phyloP scores from a whole-genome alignment of 2,329 filamentous ascomycete species.

The Cladophialophora exuberans region DNA sequence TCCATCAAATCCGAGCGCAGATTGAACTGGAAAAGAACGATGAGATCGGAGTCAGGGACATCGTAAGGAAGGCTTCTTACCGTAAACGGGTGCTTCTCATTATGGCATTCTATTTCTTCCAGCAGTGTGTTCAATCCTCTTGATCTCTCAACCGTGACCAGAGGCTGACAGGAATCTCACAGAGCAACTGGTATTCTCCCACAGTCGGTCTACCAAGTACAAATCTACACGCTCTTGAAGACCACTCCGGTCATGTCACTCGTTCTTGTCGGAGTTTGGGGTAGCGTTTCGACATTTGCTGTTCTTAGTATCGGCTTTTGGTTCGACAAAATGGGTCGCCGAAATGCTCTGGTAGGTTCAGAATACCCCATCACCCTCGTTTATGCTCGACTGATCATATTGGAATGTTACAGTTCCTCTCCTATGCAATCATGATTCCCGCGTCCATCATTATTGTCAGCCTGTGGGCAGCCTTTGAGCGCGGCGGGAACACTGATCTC shows the following conservation, averaged over 20 bases:
- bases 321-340: conserved; percentile 17
- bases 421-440: conserved; percentile 14
- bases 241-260: conserved; percentile 12
- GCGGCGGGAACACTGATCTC: conserved; percentile 1
- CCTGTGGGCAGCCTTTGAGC: conserved; percentile 7
- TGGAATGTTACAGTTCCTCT: conserved; percentile 16
- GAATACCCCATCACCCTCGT: too few species aligned
- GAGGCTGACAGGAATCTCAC: too few species aligned
- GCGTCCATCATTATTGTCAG: conserved; percentile 10
- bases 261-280: conserved; percentile 17
- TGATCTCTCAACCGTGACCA: too few species aligned
- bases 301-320: conserved; percentile 3
- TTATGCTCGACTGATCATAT: too few species aligned
- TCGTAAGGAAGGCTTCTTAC: conserved; percentile 10
- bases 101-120: conserved; percentile 13
- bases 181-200: conserved; percentile 16
- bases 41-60: neutral
- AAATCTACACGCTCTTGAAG: conserved; percentile 7
- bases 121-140: neutral
- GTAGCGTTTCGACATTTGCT: conserved; percentile 9
- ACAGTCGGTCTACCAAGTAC: conserved; percentile 11
- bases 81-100: conserved; percentile 15
- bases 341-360: conserved; percentile 20
- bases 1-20: conserved; percentile 17
- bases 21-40: conserved; percentile 17